These are phyloP conservation scores for Pinus albicaulis DNA, from an alignment of 75 land plant genomes.

Conservation along the genomic window DNA sequence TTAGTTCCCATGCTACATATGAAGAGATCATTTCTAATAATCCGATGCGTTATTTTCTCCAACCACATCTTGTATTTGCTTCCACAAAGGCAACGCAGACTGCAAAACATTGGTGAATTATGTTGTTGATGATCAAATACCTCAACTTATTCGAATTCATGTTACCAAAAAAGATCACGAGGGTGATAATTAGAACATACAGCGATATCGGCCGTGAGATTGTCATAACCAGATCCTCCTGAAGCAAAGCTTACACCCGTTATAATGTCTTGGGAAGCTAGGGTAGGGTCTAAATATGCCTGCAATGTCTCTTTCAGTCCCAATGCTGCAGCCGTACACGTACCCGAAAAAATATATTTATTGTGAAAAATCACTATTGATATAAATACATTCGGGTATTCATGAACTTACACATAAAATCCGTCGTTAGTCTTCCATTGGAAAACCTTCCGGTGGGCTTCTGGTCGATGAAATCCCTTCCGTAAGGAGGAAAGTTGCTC, in stretches of 20 bases:
- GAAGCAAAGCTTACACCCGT: conserved; percentile 62
- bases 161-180: not conserved
- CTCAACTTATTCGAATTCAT: not conserved
- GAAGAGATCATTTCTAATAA: conserved; percentile 39
- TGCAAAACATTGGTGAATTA: conserved; percentile 46
- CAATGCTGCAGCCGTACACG: conserved; percentile 36
- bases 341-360: too few relatives aligned
- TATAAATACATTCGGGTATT: not conserved
- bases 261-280: conserved; percentile 28
- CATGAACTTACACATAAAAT: conserved; percentile 52
- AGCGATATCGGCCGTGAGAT: conserved; percentile 25
- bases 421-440: conserved; percentile 56
- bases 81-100: too few relatives aligned
- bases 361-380: not conserved
- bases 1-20: conserved; percentile 62
- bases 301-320: too few relatives aligned
- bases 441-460: conserved; percentile 57
- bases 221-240: conserved; percentile 53
- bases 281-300: conserved; percentile 43
- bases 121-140: not conserved
- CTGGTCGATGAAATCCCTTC: conserved; percentile 47
- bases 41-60: conserved; percentile 36
- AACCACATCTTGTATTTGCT: conserved; percentile 21
- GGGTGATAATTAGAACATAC: conserved; percentile 20
- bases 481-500: conserved; percentile 55